Percentiles rank a stretch among this genome's conserved stretches.
phyloP scores from a whole-genome alignment of 2,329 filamentous ascomycete species.

The Talaromyces albobiverticillius region DNA sequence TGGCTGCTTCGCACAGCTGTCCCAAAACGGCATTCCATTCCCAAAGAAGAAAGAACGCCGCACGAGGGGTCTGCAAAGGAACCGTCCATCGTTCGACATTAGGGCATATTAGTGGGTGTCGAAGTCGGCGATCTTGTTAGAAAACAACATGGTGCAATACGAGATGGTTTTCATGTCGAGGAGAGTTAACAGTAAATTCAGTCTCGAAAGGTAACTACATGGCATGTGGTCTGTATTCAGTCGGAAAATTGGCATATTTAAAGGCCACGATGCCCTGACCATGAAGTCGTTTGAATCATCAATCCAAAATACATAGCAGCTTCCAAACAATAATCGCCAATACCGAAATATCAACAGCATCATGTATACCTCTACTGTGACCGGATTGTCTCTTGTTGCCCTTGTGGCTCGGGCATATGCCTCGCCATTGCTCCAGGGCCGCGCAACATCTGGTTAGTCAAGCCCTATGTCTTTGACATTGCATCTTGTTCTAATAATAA shows the following conservation, averaged over 20 bases:
- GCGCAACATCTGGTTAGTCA: not conserved
- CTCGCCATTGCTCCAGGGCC: not conserved
- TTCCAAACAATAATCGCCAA: not conserved
- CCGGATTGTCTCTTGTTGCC: not conserved
- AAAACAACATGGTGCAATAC: too few relatives aligned
- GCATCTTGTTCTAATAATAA: not conserved
- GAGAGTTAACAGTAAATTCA: too few relatives aligned
- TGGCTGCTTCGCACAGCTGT: conserved; percentile 1
- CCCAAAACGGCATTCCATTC: not conserved
- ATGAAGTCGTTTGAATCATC: not conserved
- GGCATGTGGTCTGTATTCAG: too few relatives aligned
- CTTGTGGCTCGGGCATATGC: not conserved
- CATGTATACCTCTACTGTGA: not conserved
- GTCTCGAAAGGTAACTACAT: too few relatives aligned
- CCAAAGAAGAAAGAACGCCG: not conserved
- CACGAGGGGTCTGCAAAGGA: not conserved
- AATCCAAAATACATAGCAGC: not conserved
- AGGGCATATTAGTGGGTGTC: not conserved
- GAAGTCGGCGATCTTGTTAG: not conserved
- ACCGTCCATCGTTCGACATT: too few relatives aligned
- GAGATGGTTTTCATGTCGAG: too few relatives aligned
- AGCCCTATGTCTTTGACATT: not conserved
- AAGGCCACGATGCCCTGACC: not conserved
- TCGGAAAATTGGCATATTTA: not conserved
- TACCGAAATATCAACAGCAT: not conserved